Conservation (phyloP, 306 rosid species). For the Prunus dulcis region DNA sequence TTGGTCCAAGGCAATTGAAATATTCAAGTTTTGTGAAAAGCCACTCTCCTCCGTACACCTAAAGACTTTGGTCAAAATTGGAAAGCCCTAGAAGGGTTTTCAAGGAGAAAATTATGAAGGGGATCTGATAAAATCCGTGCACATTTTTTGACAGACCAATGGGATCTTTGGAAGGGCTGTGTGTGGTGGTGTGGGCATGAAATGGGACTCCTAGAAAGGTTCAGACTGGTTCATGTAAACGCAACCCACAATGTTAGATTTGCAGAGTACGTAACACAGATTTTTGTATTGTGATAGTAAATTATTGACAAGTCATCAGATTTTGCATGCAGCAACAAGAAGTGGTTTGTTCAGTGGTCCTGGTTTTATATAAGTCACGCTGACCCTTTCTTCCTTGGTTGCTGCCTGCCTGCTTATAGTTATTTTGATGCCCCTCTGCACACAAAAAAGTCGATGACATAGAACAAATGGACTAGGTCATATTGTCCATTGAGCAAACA, state of each 20-base stretch:
- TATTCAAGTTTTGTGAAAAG: background rate
- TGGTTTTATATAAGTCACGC: background rate
- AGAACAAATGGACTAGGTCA: background rate
- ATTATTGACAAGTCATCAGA: background rate
- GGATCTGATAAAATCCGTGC: background rate
- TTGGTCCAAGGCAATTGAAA: background rate
- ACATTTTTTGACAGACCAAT: background rate
- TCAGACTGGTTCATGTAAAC: background rate
- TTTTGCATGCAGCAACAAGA: background rate
- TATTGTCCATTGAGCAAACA: background rate
- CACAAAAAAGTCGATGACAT: background rate
- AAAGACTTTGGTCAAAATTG: background rate
- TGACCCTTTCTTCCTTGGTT: background rate
- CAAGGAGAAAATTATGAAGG: background rate
- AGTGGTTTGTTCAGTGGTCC: conserved; percentile 7
- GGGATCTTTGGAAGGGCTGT: background rate
- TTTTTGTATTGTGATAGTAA: background rate
- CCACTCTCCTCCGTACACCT: background rate
- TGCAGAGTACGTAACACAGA: background rate
- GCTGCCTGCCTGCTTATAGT: background rate
- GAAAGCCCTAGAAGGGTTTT: background rate
- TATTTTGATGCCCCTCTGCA: background rate
- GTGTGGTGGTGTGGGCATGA: background rate
- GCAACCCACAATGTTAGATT: background rate
- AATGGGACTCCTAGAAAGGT: background rate